A percentile compares a stretch with the other conserved stretches of the same genome.
These are phyloP conservation scores for Wickerhamomyces chaumierensis DNA, from an alignment of 805 yeast genomes.

Conservation along the genomic window DNA sequence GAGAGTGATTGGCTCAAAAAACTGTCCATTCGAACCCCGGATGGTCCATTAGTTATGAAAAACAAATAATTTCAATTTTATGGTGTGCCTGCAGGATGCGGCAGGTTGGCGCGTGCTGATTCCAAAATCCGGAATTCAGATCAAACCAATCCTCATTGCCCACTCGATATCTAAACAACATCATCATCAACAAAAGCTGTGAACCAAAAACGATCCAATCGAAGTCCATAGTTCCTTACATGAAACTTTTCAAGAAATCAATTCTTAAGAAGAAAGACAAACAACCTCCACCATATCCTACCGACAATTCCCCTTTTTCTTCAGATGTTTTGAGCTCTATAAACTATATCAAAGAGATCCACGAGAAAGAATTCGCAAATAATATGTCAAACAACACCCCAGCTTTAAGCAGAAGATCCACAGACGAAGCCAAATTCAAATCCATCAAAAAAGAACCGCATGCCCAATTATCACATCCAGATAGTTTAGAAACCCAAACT, in stretches of 20 bases:
- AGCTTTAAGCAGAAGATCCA: neutral
- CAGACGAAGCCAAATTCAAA: neutral
- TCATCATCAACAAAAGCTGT: too few relatives aligned
- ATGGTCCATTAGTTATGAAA: too few relatives aligned
- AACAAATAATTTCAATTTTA: too few relatives aligned
- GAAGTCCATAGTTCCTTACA: neutral
- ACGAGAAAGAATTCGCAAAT: neutral
- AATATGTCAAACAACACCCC: neutral
- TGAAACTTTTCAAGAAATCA: neutral
- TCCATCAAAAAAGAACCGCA: too few relatives aligned
- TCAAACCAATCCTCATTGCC: too few relatives aligned
- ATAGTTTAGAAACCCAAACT: neutral
- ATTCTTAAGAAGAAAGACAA: neutral
- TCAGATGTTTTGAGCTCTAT: conserved; percentile 1
- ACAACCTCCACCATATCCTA: neutral
- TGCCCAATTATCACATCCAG: neutral
- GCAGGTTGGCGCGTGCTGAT: too few relatives aligned
- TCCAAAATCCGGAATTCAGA: too few relatives aligned
- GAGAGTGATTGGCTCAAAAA: too few relatives aligned
- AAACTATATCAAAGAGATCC: neutral
- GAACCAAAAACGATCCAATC: too few relatives aligned
- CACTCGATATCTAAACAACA: too few relatives aligned
- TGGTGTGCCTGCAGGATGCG: too few relatives aligned
- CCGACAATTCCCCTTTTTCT: neutral
- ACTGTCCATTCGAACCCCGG: too few relatives aligned